Conservation (phyloP, 352 stramenopile species). For the Globisporangium spiculum region DNA sequence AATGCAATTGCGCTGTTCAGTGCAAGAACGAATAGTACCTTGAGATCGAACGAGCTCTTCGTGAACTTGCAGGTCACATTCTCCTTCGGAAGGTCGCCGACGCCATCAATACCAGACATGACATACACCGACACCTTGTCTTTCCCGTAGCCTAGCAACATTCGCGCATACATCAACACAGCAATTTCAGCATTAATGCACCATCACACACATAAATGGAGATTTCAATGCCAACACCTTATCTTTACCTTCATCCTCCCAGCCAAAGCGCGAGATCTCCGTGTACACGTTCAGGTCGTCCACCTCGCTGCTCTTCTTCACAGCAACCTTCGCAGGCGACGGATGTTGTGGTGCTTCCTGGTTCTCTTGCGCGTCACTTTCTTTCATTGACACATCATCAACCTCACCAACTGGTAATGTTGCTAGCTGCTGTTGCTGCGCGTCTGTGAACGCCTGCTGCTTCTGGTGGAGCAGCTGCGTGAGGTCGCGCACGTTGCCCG, state of each 20-base stretch:
- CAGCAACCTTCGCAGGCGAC: conserved; percentile 24
- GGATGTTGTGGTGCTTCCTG: conserved; percentile 17
- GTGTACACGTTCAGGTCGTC: conserved; percentile 64
- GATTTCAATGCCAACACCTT: background rate
- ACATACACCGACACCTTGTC: conserved; percentile 80
- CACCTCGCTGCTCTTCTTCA: conserved; percentile 13
- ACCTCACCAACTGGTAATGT: conserved; percentile 4
- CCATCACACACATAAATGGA: background rate
- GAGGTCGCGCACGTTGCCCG: conserved; percentile 64
- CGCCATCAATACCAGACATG: conserved; percentile 79
- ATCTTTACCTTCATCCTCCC: conserved; percentile 71
- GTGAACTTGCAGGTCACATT: conserved; percentile 76
- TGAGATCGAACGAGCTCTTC: conserved; percentile 82
- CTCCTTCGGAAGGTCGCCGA: conserved; percentile 69
- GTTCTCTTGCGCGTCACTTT: background rate
- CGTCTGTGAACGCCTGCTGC: conserved; percentile 37
- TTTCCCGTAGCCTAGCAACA: conserved; percentile 68
- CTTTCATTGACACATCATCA: conserved; percentile 6
- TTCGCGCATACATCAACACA: background rate
- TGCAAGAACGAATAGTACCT: conserved; percentile 27
- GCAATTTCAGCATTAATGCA: background rate
- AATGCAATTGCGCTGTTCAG: background rate
- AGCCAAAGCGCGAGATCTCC: conserved; percentile 85
- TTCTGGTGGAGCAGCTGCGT: conserved; percentile 57
- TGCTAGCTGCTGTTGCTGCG: conserved; percentile 18